Evolutionary conservation across 441 rosid species (phyloP).

Genomic region (Erodium moschatum): DNA sequence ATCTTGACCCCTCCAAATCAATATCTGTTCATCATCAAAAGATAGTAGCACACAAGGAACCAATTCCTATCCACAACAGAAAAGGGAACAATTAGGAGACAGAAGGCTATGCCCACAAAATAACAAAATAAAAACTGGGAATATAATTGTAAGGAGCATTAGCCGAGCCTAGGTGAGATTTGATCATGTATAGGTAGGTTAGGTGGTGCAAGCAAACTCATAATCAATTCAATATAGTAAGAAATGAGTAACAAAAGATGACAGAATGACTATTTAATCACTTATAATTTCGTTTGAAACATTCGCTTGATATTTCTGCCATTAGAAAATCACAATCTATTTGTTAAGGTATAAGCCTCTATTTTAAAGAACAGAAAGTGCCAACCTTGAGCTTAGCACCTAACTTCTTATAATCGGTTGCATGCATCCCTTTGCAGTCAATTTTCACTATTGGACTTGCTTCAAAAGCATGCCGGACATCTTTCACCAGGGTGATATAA

Average conservation of each 20-base stretch:
- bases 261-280: background rate
- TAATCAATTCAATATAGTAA: background rate
- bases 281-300: background rate
- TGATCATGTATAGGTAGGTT: background rate
- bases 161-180: no score
- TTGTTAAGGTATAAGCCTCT: background rate
- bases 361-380: conserved; percentile 11
- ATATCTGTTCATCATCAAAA: conserved; percentile 78
- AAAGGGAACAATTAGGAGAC: background rate
- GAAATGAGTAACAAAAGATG: background rate
- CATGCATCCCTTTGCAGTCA: conserved; percentile 67
- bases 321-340: background rate
- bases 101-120: background rate
- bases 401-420: conserved; percentile 78
- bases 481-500: conserved; percentile 56
- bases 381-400: conserved; percentile 89
- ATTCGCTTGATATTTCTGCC: background rate
- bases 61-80: conserved; percentile 44
- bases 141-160: background rate
- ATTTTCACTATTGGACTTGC: conserved; percentile 72
- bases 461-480: conserved; percentile 80
- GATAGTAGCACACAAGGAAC: conserved; percentile 85
- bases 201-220: background rate
- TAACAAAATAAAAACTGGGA: no score
- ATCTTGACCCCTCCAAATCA: conserved; percentile 81